These are phyloP conservation scores for Allium sativum DNA, from an alignment of 106 monocot species.

Conservation along the genomic window DNA sequence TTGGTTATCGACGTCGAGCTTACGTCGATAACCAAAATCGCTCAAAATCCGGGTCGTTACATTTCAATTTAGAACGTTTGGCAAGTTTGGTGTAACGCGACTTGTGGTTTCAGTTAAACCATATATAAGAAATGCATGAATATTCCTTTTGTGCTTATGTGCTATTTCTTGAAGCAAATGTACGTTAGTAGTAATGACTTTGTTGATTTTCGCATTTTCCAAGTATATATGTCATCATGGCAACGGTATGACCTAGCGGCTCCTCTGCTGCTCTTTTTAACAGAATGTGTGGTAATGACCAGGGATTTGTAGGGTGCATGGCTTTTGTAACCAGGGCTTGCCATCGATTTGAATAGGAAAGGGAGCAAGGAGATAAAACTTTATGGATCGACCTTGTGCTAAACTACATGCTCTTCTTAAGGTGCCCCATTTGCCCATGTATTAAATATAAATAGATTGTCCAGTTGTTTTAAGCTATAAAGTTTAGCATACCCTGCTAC, in stretches of 20 bases:
- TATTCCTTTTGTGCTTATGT: too few species aligned
- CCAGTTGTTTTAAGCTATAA: too few species aligned
- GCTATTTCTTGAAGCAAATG: constrained; percentile 93
- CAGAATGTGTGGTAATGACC: constrained; percentile 86
- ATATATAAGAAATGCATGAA: too few species aligned
- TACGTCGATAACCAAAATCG: too few species aligned
- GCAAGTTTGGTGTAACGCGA: too few species aligned
- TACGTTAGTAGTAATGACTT: constrained; percentile 64
- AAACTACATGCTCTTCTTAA: constrained; percentile 57
- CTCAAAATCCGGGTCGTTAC: too few species aligned
- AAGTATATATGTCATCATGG: constrained; percentile 83
- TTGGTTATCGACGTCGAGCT: too few species aligned
- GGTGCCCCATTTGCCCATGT: too few species aligned
- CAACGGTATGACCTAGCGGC: constrained; percentile 79
- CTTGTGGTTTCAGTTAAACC: too few species aligned
- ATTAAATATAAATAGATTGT: too few species aligned
- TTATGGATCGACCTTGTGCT: constrained; percentile 66
- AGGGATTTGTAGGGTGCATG: constrained; percentile 44
- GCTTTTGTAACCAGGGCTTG: constrained; percentile 72
- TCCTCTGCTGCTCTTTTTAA: constrained; percentile 87
- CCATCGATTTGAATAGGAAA: constrained; percentile 89
- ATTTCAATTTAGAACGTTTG: too few species aligned
- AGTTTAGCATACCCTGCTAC: too few species aligned
- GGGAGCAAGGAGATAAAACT: constrained; percentile 44
- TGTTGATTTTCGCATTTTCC: constrained; percentile 72